Conservation (phyloP, 2,329 filamentous ascomycete species). For the Epichloe gansuensis region DNA sequence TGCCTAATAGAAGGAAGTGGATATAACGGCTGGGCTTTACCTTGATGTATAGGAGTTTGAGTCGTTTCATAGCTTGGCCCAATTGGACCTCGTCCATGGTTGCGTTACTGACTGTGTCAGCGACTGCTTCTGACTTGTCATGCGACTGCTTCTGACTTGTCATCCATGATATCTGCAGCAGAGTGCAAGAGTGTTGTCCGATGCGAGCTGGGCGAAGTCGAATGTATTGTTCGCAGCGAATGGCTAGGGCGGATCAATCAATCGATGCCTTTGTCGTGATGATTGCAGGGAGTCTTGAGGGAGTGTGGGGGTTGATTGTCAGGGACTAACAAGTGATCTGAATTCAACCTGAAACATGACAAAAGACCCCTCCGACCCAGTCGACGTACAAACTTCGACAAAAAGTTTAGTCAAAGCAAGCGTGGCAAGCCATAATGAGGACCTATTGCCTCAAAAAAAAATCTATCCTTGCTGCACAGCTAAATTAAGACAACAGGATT, state of each 20-base stretch:
- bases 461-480: too few species aligned
- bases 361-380: too few species aligned
- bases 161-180: constrained; percentile 3
- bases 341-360: too few species aligned
- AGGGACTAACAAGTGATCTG: too few species aligned
- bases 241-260: neutral
- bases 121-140: neutral
- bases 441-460: too few species aligned
- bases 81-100: constrained; percentile 36
- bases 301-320: too few species aligned
- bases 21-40: constrained; percentile 18
- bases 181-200: neutral
- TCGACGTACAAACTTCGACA: too few species aligned
- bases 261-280: neutral
- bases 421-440: too few species aligned
- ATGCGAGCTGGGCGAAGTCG: neutral
- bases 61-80: constrained; percentile 33
- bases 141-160: constrained; percentile 1
- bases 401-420: too few species aligned
- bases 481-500: too few species aligned
- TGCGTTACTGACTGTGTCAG: neutral
- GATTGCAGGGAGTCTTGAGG: neutral
- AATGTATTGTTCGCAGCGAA: neutral
- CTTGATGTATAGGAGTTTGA: constrained; percentile 43
- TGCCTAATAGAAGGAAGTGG: neutral